Evolutionary conservation across 2,329 filamentous ascomycete species (phyloP).

Genomic region (Helicocarpus griseus): DNA sequence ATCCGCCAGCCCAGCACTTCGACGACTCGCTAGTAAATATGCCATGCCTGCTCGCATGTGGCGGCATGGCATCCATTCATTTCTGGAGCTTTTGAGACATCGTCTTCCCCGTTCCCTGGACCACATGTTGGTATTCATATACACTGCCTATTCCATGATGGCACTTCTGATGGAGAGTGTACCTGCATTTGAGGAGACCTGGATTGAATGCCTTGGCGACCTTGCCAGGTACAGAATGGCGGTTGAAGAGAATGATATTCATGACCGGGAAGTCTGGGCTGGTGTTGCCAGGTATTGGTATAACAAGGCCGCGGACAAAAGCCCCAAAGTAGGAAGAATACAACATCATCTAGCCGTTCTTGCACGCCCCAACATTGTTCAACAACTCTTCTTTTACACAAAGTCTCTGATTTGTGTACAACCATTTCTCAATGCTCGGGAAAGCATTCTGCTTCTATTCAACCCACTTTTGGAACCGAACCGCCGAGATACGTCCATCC

Average conservation of each 20-base stretch:
- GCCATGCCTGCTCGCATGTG: constrained; percentile 91
- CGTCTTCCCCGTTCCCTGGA: constrained; percentile 68
- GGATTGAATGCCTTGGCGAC: constrained; percentile 90
- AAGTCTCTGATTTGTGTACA: constrained; percentile 47
- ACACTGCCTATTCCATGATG: constrained; percentile 88
- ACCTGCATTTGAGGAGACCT: constrained; percentile 71
- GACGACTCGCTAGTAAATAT: constrained; percentile 65
- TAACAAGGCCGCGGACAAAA: constrained; percentile 65
- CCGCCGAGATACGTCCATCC: neutral
- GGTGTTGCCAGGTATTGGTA: constrained; percentile 77
- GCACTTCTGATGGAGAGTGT: constrained; percentile 79
- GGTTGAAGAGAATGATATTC: constrained; percentile 71
- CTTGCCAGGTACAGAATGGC: constrained; percentile 81
- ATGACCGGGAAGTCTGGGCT: constrained; percentile 72
- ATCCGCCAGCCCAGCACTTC: constrained; percentile 58
- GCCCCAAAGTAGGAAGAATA: constrained; percentile 64
- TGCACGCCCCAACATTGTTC: constrained; percentile 47
- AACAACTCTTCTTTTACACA: constrained; percentile 51
- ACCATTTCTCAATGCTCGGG: constrained; percentile 46
- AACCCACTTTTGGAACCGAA: constrained; percentile 38
- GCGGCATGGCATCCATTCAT: constrained; percentile 81
- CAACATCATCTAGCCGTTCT: constrained; percentile 78
- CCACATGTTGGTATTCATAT: constrained; percentile 86
- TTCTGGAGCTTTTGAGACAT: constrained; percentile 66
- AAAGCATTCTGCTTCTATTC: constrained; percentile 48